Conservation (phyloP, 2,329 filamentous ascomycete species). For the Alternaria sp. region DNA sequence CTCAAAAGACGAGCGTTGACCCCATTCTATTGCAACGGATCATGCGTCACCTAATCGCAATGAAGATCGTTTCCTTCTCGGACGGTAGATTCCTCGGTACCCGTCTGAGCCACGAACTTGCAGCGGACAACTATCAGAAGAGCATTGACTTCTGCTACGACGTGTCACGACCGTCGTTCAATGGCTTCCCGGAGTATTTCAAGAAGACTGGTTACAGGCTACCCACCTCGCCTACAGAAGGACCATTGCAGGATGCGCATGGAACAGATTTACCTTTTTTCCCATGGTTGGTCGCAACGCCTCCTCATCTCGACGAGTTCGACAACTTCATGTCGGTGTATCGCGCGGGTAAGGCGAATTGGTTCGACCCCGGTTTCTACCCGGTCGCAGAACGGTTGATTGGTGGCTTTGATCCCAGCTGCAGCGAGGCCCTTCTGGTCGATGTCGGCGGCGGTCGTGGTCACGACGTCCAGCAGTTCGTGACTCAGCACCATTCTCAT, state of each 20-base stretch:
- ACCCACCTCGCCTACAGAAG: slow-evolving; percentile 15
- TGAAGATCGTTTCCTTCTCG: slow-evolving; percentile 42
- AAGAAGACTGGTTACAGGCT: slow-evolving; percentile 12
- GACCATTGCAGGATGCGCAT: slow-evolving; percentile 49
- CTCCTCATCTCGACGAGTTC: slow-evolving; percentile 38
- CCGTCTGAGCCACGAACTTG: slow-evolving; percentile 41
- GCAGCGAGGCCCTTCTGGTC: slow-evolving; percentile 41
- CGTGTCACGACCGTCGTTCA: slow-evolving; percentile 31
- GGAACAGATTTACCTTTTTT: slow-evolving; percentile 46
- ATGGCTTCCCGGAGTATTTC: slow-evolving; percentile 18
- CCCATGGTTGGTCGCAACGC: slow-evolving; percentile 46
- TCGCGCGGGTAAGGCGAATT: slow-evolving; percentile 14
- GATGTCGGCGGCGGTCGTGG: slow-evolving; percentile 54
- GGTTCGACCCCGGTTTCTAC: slow-evolving; percentile 21
- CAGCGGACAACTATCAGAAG: slow-evolving; percentile 45
- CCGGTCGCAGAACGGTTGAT: slow-evolving; percentile 28
- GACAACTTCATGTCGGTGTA: slow-evolving; percentile 20
- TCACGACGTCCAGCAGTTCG: slow-evolving; percentile 48
- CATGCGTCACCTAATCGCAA: slow-evolving; percentile 49
- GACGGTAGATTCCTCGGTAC: slow-evolving; percentile 38
- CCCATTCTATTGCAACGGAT: slow-evolving; percentile 37
- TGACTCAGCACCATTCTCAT: slow-evolving; percentile 35
- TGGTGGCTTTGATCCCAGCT: slow-evolving; percentile 23
- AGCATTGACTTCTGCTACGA: slow-evolving; percentile 50
- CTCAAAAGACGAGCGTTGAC: slow-evolving; percentile 40